Evolutionary conservation across 805 yeast species (phyloP), one percentile per base, ranked within the genome.

Genomic region (Metschnikowia drakensbergensis): DNA sequence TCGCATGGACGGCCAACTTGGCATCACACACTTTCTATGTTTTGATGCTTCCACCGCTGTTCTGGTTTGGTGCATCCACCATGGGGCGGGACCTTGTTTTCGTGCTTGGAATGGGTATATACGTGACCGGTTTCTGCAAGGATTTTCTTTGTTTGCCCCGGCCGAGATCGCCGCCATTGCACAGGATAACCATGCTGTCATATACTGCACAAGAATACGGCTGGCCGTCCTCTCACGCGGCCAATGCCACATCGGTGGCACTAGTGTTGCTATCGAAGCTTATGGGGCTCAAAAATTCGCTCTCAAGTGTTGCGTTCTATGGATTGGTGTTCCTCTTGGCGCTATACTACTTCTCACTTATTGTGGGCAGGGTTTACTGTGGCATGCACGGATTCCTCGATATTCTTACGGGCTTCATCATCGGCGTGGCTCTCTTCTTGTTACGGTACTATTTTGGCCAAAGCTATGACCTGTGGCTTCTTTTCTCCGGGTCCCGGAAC

Each of bases 381-480:
- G 99, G 99, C 3, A 92, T 92, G 99, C 99, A 94, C 68, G 98
- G 99, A 2, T 78, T 87, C 51, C 66, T 86, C 23, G 99, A 94
- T 63, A 74, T 94, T 3, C 44, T 68, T 0, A 62, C 79, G 17
- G 99, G 99, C 5, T 67, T 80, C 0, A 0, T 77, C 0, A 68
- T 89, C 13, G 99, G 99, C 0, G 42, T 69, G 0, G 34, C 67
- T 0, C 71, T 85, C 32, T 80, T 79, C 52, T 39, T 72, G n/a
- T 59, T 76, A 23, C 69, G 96, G 45, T 54, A 61, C 38, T 51
- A 57, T 5, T 61, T 64, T 23, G 74, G 80, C 1, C 59, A 59
- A 6, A 28, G 53, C 7, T 80, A 81, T 69, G 88, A 86, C 59
- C 46, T 60, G 1, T 61, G 75, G 46, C 54, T 82, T 3, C 57